phyloP scores from a whole-genome alignment of 805 yeast species.

The Yarrowia sp. region DNA sequence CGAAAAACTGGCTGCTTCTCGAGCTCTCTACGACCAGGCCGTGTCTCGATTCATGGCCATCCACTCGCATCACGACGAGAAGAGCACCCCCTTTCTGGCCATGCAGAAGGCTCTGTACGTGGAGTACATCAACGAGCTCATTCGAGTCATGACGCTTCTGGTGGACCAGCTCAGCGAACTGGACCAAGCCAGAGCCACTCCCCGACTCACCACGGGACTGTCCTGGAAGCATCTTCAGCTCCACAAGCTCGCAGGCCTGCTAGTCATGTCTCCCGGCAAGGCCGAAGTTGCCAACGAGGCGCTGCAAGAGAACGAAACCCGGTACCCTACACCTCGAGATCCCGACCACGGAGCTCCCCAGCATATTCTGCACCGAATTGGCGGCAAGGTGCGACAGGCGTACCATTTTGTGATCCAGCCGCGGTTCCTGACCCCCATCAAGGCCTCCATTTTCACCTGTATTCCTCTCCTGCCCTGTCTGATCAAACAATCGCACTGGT shows the following conservation, averaged over 20 bases:
- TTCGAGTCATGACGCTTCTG: background rate
- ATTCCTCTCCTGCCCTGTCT: slow-evolving; percentile 46
- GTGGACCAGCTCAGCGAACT: slow-evolving; percentile 1
- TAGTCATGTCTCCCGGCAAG: background rate
- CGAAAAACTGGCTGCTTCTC: background rate
- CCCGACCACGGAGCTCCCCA: slow-evolving; percentile 17
- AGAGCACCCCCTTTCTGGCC: slow-evolving; percentile 13
- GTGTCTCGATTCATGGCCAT: background rate
- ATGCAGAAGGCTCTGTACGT: slow-evolving; percentile 26
- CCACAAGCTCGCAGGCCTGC: slow-evolving; percentile 2
- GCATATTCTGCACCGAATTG: slow-evolving; percentile 6
- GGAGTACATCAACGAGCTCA: slow-evolving; percentile 17
- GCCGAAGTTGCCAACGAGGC: slow-evolving; percentile 1
- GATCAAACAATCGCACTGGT: slow-evolving; percentile 44
- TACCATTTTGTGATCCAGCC: slow-evolving; percentile 9
- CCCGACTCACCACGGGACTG: slow-evolving; percentile 22
- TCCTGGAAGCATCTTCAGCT: slow-evolving; percentile 16
- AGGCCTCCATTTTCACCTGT: slow-evolving; percentile 43
- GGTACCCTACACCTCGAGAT: background rate
- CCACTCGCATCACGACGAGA: slow-evolving; percentile 17
- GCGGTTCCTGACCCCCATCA: slow-evolving; percentile 42
- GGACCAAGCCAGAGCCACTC: background rate
- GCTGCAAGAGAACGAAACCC: background rate
- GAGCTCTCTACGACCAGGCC: background rate
- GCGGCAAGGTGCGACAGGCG: background rate